phyloP scores from a whole-genome alignment of 2,329 filamentous ascomycete genomes.

The Immersiporthe knoxdaviesiana region DNA sequence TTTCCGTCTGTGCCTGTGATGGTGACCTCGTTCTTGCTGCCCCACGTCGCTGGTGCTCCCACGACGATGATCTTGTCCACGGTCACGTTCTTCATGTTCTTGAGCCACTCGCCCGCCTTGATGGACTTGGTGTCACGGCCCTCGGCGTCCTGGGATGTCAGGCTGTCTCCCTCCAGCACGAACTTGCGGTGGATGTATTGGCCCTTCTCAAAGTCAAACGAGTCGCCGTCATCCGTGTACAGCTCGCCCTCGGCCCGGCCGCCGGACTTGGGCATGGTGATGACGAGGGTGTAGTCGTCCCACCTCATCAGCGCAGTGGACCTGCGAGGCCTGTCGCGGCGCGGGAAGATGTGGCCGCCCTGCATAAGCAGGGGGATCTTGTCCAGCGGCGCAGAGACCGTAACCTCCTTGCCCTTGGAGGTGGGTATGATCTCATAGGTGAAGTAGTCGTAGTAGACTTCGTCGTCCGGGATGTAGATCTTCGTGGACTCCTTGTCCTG shows the following conservation, averaged over 20 bases:
- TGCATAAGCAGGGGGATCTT: conserved; percentile 90
- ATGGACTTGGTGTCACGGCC: conserved; percentile 56
- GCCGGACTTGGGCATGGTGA: conserved; percentile 69
- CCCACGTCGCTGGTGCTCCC: conserved; percentile 76
- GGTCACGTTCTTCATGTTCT: conserved; percentile 75
- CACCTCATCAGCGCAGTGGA: conserved; percentile 88
- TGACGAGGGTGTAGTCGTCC: conserved; percentile 91
- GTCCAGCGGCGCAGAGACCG: conserved; percentile 77
- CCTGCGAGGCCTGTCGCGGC: conserved; percentile 84
- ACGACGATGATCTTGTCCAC: conserved; percentile 87
- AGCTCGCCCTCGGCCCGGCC: conserved; percentile 73
- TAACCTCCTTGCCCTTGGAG: conserved; percentile 70
- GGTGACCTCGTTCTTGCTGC: conserved; percentile 61
- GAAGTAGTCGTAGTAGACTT: conserved; percentile 95
- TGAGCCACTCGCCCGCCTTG: conserved; percentile 74
- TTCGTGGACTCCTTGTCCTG: conserved; percentile 74
- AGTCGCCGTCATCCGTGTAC: conserved; percentile 93
- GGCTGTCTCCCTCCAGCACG: conserved; percentile 59
- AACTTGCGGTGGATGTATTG: conserved; percentile 89
- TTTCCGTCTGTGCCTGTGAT: conserved; percentile 55
- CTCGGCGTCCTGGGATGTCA: conserved; percentile 73
- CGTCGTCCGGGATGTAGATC: conserved; percentile 85
- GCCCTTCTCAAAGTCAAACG: conserved; percentile 82
- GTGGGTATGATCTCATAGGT: conserved; percentile 75
- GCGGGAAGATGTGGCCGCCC: conserved; percentile 87